phyloP scores from a whole-genome alignment of 805 yeast species.

The Candida coquimbonensis region DNA sequence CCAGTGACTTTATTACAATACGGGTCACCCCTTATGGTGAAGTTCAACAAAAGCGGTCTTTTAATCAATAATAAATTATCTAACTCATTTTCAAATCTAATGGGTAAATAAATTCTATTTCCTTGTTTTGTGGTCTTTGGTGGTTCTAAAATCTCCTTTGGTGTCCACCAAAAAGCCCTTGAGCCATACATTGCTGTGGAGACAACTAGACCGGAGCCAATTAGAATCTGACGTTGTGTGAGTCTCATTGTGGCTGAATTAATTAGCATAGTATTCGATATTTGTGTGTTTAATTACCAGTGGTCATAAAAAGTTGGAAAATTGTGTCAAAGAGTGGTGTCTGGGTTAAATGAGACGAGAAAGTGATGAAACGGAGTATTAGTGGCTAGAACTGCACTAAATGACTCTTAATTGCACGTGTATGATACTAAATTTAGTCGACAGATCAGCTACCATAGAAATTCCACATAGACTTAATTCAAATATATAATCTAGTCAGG shows the following conservation, averaged over 20 bases:
- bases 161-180: constrained; percentile 26
- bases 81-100: constrained; percentile 53
- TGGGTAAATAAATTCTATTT: constrained; percentile 43
- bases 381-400: too few species aligned
- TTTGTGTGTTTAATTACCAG: neutral
- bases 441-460: too few species aligned
- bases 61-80: constrained; percentile 42
- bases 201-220: constrained; percentile 21
- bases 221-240: constrained; percentile 16
- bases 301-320: neutral
- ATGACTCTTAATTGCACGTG: too few species aligned
- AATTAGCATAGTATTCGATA: neutral
- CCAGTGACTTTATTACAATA: constrained; percentile 57
- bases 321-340: neutral
- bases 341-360: neutral
- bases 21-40: constrained; percentile 60
- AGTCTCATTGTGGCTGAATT: constrained; percentile 4
- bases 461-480: too few species aligned
- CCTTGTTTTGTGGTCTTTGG: constrained; percentile 27
- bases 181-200: constrained; percentile 17
- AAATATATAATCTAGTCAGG: too few species aligned
- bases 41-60: constrained; percentile 63
- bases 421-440: too few species aligned
- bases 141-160: constrained; percentile 32
- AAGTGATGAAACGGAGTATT: too few species aligned